phyloP scores from a whole-genome alignment of 73 alveolate species.

The Effrenium voratum region DNA sequence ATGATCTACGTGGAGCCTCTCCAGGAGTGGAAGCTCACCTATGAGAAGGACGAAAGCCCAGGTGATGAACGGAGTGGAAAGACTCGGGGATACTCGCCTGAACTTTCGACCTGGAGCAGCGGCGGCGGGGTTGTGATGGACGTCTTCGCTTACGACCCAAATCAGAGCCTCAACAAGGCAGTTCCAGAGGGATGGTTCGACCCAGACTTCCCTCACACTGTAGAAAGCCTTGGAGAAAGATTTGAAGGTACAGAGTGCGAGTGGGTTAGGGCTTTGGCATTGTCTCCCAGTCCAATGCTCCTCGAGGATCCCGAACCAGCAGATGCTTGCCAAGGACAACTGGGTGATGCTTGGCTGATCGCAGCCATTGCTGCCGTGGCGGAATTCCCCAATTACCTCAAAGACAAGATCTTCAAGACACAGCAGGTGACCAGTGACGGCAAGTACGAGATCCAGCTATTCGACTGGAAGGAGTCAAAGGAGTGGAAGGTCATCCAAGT shows the following conservation, averaged over 20 bases:
- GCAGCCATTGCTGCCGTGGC: conserved; percentile 78
- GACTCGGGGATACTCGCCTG: conserved; percentile 40
- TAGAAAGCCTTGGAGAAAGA: conserved; percentile 29
- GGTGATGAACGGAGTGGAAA: conserved; percentile 32
- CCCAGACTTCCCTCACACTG: conserved; percentile 26
- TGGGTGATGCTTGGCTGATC: conserved; percentile 62
- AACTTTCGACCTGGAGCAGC: not conserved
- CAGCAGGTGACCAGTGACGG: conserved; percentile 39
- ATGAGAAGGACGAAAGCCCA: not conserved
- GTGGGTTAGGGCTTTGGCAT: conserved; percentile 66
- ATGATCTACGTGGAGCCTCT: conserved; percentile 20
- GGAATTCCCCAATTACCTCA: conserved; percentile 53
- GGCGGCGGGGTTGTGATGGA: conserved; percentile 29
- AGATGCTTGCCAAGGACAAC: conserved; percentile 65
- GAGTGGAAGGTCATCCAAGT: conserved; percentile 28
- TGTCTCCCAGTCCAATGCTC: conserved; percentile 41
- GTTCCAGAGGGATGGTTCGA: conserved; percentile 65
- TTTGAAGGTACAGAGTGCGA: conserved; percentile 43
- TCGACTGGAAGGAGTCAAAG: conserved; percentile 38
- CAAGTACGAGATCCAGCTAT: conserved; percentile 56
- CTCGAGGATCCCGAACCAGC: conserved; percentile 33
- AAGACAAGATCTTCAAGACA: conserved; percentile 36
- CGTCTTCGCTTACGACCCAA: conserved; percentile 49
- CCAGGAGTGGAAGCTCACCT: conserved; percentile 17
- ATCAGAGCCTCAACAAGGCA: not conserved